Evolutionary conservation across 169 alveolate species (phyloP), one percentile per base, ranked within the genome.

Genomic region (Plasmodium sp.): DNA sequence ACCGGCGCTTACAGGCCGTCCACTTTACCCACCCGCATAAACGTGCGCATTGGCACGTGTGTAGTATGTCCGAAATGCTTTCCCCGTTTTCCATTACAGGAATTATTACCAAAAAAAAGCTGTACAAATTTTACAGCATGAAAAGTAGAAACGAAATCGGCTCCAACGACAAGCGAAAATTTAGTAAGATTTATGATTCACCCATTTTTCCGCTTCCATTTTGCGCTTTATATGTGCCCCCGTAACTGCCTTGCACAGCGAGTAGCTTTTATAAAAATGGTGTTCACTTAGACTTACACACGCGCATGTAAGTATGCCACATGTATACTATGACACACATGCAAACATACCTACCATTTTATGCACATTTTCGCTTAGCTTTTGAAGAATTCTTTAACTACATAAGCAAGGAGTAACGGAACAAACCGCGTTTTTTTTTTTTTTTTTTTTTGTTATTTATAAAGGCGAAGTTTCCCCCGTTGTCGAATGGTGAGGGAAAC

Each of bases 361-460:
- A 77, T 51, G 22, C 62, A 51, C 62, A 51, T 51, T 51, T 51
- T 39, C 73, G 14, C 33, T 54, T 51, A 83, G 62, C 81, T 33
- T 86, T 86, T 79, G 88, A 77, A 34, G 94, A 86, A 48, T 56
- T 75, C 81, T 75, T 77, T 77, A 77, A 41, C 77, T 86, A 86
- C 56, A 86, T 86, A 77, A 75, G 82, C 54, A 86, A 86, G 51
- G 77, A 75, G 58, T 84, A 73, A 74, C 36, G 31, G 51, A 45
- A 73, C 14, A 7, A 27, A 33, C 1, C 27, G 39, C 34, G 10
- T 18, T 31, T 33, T 58, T 83, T 81, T n/a, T 14, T 39, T 62
- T 51, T 51, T 51, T 39, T 39, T 39, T 39, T 39, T 39, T 5
- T 48, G 58, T 48, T 22, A 33, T 83, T 83, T 58, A 34, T 83